These are phyloP conservation scores for Mycena galopus DNA, from an alignment of 768 basidiomycete species.

Conservation along the genomic window DNA sequence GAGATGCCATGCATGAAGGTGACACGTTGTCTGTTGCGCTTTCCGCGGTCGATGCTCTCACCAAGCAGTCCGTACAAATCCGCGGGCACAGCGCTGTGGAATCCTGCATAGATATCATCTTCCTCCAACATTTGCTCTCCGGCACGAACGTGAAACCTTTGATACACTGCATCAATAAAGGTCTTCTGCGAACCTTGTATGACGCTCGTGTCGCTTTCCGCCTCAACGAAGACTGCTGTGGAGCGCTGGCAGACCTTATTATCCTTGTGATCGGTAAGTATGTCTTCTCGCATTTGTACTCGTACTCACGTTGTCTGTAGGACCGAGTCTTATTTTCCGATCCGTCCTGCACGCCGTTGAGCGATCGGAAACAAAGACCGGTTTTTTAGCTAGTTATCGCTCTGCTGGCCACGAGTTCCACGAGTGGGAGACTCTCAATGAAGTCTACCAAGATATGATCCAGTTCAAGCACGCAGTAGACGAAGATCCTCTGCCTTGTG, in stretches of 20 bases:
- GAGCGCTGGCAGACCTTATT: slow-evolving; percentile 9
- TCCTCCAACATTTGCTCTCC: slow-evolving; percentile 25
- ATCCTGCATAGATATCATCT: slow-evolving; percentile 6
- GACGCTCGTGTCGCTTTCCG: slow-evolving; percentile 26
- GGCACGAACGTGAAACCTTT: slow-evolving; percentile 23
- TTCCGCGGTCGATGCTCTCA: slow-evolving; percentile 13
- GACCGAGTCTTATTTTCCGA: slow-evolving; percentile 24
- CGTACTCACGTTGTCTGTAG: background rate
- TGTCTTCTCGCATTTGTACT: background rate
- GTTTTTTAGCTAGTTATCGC: slow-evolving; percentile 14
- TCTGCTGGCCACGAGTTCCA: slow-evolving; percentile 5
- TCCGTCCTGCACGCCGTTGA: slow-evolving; percentile 31
- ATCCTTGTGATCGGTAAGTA: slow-evolving; percentile 13
- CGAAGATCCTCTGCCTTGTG: slow-evolving; percentile 6
- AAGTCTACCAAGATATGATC: slow-evolving; percentile 8
- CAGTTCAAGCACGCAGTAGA: slow-evolving; percentile 8
- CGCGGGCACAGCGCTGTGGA: background rate
- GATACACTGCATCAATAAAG: slow-evolving; percentile 27
- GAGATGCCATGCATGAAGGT: slow-evolving; percentile 25
- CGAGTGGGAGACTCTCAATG: slow-evolving; percentile 27
- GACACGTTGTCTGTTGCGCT: slow-evolving; percentile 18
- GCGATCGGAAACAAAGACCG: slow-evolving; percentile 16
- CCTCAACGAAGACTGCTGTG: slow-evolving; percentile 13
- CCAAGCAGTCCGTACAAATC: slow-evolving; percentile 3
- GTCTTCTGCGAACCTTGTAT: slow-evolving; percentile 24